Evolutionary conservation across 257 asterid species (phyloP).

Genomic region (Euphrasia confusa): DNA sequence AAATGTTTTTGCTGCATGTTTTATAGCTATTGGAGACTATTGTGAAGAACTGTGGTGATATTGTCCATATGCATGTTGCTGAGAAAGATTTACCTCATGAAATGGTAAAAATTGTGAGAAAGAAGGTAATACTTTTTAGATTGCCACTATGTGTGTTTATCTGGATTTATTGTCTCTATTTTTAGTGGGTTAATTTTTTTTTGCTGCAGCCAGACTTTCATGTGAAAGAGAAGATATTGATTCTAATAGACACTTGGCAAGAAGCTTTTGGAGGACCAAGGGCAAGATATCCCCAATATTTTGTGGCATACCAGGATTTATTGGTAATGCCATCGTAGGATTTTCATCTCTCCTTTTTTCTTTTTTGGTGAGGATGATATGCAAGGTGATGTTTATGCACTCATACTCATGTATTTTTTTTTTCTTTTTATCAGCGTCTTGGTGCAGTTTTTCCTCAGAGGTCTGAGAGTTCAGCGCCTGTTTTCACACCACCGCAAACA

Average conservation of each 20-base stretch:
- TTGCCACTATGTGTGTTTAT: slow-evolving; percentile 10
- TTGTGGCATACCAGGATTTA: slow-evolving; percentile 92
- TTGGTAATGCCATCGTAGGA: slow-evolving; percentile 45
- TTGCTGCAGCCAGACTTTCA: slow-evolving; percentile 89
- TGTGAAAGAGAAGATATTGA: slow-evolving; percentile 95
- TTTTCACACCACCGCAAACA: slow-evolving; percentile 89
- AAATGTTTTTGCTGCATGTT: slow-evolving; percentile 24
- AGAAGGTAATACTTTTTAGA: slow-evolving; percentile 47
- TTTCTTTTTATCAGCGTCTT: slow-evolving; percentile 60
- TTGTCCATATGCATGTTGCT: slow-evolving; percentile 77
- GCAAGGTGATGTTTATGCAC: slow-evolving; percentile 15
- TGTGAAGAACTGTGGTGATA: slow-evolving; percentile 76
- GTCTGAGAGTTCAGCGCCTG: slow-evolving; percentile 81
- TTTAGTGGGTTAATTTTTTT: slow-evolving; percentile 26
- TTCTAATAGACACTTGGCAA: slow-evolving; percentile 98
- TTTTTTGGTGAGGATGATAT: slow-evolving; percentile 19
- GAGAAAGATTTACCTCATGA: slow-evolving; percentile 70
- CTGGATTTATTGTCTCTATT: slow-evolving; percentile 15
- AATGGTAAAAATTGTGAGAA: slow-evolving; percentile 70
- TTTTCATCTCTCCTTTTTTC: slow-evolving; percentile 19
- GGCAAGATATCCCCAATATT: slow-evolving; percentile 87
- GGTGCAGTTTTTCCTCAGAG: slow-evolving; percentile 98
- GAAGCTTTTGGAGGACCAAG: slow-evolving; percentile 99
- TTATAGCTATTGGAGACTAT: slow-evolving; percentile 69
- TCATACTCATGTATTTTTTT: slow-evolving; percentile 17